Base-by-base conservation (phyloP, 306 rosid species). In the Pyrus communis region DNA sequence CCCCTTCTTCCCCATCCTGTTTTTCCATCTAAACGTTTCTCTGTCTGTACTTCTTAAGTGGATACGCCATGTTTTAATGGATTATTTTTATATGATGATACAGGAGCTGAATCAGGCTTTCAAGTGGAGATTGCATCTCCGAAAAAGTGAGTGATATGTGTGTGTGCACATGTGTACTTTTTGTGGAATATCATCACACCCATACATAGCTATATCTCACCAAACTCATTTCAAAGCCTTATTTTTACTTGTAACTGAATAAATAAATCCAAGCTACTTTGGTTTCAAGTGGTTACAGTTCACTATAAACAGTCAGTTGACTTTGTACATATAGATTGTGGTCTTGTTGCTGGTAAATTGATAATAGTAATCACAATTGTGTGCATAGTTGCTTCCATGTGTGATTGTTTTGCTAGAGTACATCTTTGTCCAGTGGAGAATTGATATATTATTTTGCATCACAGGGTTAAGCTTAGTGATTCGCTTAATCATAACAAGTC, bases 121-220 rank as follows among this genome's bases (percentile, higher is more conserved):
- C 87, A 75, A 76, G 77, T 49, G 68, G 86, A 84, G 72, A 73
- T 84, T 77, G 67, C 59, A 82, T 88, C 91, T 33, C 88, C 86
- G 35, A 78, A 87, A 72, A 89, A 85, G 98, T 95, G 86, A 87
- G 89, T 78, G 25, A 18, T 23, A 23, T 25, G 40, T 67, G 52
- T 68, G 74, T 31, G 40, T 35, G 54, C 35, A 25, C 52, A 23
- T 6, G 42, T 6, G 17, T 27, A 52, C 9, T 31, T 74, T 43
- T 61, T 75, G 35, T 70, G 59, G 57, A 51, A 55, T 80, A 73
- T 40, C 72, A 74, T 73, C 63, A 67, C 66, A 63, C 68, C 74
- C 74, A 67, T 66, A 58, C 71, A 75, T 17, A 79, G 35, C 42
- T 61, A 64, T 65, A 65, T 28, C 60, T 40, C 25, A 4, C 61